A percentile compares a stretch with the other conserved stretches of the same genome.
These are phyloP conservation scores for Lachnellula cervina DNA, from an alignment of 2,329 filamentous ascomycete species.

Conservation along the genomic window DNA sequence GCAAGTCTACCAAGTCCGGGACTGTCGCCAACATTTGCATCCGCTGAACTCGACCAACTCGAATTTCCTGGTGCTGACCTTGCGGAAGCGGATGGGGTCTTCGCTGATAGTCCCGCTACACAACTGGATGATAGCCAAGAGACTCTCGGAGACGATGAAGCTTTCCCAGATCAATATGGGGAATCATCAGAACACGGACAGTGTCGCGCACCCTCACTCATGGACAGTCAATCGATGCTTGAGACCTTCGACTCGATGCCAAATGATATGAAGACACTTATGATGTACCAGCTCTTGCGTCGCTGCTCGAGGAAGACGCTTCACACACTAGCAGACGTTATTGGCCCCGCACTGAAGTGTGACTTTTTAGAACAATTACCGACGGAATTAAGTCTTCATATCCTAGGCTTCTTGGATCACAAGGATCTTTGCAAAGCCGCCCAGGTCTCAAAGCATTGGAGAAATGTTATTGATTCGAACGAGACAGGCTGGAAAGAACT, in stretches of 20 bases:
- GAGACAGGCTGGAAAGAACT: conserved; percentile 95
- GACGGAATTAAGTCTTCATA: conserved; percentile 78
- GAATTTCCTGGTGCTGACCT: conserved; percentile 37
- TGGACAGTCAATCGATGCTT: conserved; percentile 81
- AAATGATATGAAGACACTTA: conserved; percentile 84
- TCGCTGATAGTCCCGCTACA: conserved; percentile 33
- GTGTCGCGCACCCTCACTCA: conserved; percentile 39
- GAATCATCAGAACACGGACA: conserved; percentile 26
- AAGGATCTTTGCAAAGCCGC: conserved; percentile 84
- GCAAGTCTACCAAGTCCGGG: conserved; percentile 92
- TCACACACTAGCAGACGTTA: conserved; percentile 81
- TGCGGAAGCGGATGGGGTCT: conserved; percentile 35
- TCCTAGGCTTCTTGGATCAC: conserved; percentile 80
- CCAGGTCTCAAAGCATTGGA: conserved; percentile 92
- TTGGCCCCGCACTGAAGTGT: conserved; percentile 91
- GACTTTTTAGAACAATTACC: conserved; percentile 85
- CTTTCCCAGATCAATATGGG: conserved; percentile 26
- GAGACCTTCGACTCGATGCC: conserved; percentile 90
- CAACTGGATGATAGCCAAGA: conserved; percentile 26
- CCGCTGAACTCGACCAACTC: conserved; percentile 43
- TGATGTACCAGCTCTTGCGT: conserved; percentile 93
- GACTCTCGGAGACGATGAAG: conserved; percentile 18
- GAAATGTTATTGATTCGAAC: conserved; percentile 83
- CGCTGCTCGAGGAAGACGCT: conserved; percentile 84
- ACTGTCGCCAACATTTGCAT: conserved; percentile 83